Evolutionary conservation across 2,329 filamentous ascomycete genomes (phyloP).

Genomic region (Aspergillus fructus): DNA sequence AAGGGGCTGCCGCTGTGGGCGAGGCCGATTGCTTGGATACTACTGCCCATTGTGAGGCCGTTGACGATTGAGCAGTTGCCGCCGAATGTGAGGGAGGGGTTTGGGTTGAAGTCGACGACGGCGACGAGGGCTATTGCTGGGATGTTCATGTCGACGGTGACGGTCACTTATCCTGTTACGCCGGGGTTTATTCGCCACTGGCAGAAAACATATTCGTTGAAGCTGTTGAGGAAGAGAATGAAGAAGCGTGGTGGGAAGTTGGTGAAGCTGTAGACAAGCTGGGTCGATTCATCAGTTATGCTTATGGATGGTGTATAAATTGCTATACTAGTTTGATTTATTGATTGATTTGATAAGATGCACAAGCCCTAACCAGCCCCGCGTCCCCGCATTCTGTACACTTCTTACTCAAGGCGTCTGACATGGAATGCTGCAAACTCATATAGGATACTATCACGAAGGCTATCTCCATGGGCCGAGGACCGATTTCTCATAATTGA

Average conservation of each 20-base stretch:
- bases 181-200: constrained; percentile 1
- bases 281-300: not conserved
- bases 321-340: not conserved
- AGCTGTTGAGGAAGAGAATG: constrained; percentile 9
- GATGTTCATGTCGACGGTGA: not conserved
- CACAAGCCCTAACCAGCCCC: too few species aligned
- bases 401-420: too few species aligned
- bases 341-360: too few species aligned
- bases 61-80: constrained; percentile 10
- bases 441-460: too few species aligned
- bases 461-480: too few species aligned
- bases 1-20: constrained; percentile 2
- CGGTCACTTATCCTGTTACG: constrained; percentile 3
- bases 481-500: too few species aligned
- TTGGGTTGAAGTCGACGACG: constrained; percentile 2
- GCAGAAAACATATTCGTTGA: constrained; percentile 5
- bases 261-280: not conserved
- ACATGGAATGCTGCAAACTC: too few species aligned
- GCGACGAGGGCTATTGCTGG: not conserved
- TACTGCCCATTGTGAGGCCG: not conserved
- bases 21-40: constrained; percentile 1
- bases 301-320: not conserved
- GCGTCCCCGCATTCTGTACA: too few species aligned
- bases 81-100: constrained; percentile 2
- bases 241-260: constrained; percentile 7